Base-by-base conservation (phyloP, 805 yeast genomes). In the Candida boleticola region DNA sequence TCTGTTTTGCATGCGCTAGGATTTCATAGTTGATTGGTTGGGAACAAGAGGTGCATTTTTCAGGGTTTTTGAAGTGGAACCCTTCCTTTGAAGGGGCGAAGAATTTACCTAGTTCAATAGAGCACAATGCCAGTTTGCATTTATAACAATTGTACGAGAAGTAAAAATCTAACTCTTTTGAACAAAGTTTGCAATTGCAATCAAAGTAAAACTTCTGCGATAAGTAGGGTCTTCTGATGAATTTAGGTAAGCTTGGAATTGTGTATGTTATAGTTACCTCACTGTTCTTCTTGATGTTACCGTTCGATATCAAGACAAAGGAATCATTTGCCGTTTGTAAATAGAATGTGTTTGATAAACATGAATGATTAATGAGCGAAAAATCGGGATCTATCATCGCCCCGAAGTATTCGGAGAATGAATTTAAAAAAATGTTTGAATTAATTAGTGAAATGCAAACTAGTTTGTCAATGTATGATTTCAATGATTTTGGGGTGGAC, bases 301-400 rank as follows among this genome's bases (percentile, higher is more conserved):
- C 17, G 9, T 32, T 38, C n/a, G 36, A 6, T n/a, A 29, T n/a
- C 19, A 38, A 38, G 13, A 29, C 18, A 14, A 38, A 29, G 29
- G 36, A n/a, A 19, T 20, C n/a, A 10, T n/a, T 22, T 9, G 34
- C 9, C 5, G 10, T 29, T 7, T 14, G 27, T 13, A 29, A 16
- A 20, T n/a, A 17, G 3, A 18, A 39, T 23, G 60, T 48, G 42
- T 68, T 69, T 4, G 74, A 73, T 4, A 52, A 47, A 47, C 76
- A 71, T 5, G 71, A 63, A 51, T 70, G 76, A 39, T 70, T 71
- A 17, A 68, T 60, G 36, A 69, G 44, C 10, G 74, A 50, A 45
- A 68, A 59, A 3, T 52, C 44, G 0, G 68, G 68, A 43, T 68
- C 73, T 47, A 71, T 58, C 50, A 59, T 48, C 5, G 55, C 38